Base-by-base conservation (phyloP, 2,329 filamentous ascomycete genomes). In the Penicillium sp. region DNA sequence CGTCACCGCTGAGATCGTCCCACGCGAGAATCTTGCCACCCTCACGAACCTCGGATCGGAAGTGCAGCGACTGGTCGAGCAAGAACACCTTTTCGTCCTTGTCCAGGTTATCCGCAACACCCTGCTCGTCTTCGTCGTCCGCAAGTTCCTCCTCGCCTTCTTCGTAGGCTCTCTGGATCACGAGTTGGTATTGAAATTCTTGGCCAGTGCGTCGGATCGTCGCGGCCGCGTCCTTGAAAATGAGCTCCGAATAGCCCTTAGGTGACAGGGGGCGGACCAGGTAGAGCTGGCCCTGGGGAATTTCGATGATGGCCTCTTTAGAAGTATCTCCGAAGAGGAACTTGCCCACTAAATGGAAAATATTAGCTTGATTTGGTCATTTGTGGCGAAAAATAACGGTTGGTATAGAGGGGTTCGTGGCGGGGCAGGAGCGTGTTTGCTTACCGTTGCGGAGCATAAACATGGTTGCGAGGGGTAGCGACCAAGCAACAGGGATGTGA, bases 11-110 rank as follows among this genome's bases (percentile, higher is more conserved):
- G 63, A 98, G 81, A 75, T 99, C 95, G 69, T 91, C 89, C 95
- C 95, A 99, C 62, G 94, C 94, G 66, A 99, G 86, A 9, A 98
- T 89, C 73, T 91, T 92, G 24, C 91, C 91, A 40, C 88, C 88
- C 65, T 92, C 88, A 66, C 93, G 86, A 65, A 90, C 86, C 75
- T 96, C 92, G 47, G 92, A 90, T 60, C 94, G 89, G 73, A 99
- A 92, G 74, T 92, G 92, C 40, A 99, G 84, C 58, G 88, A 87
- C 77, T 97, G 90, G 85, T 98, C 94, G n/a, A 99, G 88, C 53
- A 98, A 80, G 75, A 98, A 99, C 0, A 90, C 94, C 83, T 97
- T 97, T 81, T 99, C 95, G 89, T 99, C 96, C 71, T 93, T 92
- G 73, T 97, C 93, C 26, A 95, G 83, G n/a, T 86, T 88, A 73